These are phyloP conservation scores for Sindora glabra DNA, from an alignment of 306 rosid genomes.

Conservation along the genomic window DNA sequence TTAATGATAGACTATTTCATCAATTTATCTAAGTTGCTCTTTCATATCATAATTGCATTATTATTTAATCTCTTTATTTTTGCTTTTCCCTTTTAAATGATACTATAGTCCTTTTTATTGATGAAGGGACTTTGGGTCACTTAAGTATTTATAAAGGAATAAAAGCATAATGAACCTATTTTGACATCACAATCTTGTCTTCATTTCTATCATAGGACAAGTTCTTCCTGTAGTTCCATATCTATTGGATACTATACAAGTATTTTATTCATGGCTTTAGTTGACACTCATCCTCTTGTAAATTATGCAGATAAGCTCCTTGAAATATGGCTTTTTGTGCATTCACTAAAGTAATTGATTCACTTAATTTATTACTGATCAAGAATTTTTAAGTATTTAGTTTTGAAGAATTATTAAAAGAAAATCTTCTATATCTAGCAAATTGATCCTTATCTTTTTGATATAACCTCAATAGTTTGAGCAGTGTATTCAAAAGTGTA, in stretches of 20 bases:
- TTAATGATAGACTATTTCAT: not conserved
- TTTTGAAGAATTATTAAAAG: not conserved
- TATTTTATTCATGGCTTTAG: slow-evolving; percentile 8
- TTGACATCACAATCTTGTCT: slow-evolving; percentile 1
- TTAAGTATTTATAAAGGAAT: not conserved
- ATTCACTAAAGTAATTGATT: not conserved
- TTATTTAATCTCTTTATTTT: not conserved
- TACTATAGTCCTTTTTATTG: not conserved
- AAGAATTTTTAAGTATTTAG: not conserved
- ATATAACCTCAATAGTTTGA: not conserved
- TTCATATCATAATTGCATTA: not conserved
- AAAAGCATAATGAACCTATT: not conserved
- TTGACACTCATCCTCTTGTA: not conserved
- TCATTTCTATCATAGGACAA: slow-evolving; percentile 56
- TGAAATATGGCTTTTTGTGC: not conserved
- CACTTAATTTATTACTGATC: not conserved
- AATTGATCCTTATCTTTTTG: not conserved
- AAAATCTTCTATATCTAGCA: not conserved
- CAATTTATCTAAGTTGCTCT: not conserved
- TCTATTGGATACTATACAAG: slow-evolving; percentile 77
- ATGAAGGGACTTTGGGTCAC: not conserved
- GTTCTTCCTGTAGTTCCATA: slow-evolving; percentile 86
- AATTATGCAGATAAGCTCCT: not conserved
- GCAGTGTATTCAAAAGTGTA: too few relatives aligned
- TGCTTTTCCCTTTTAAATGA: not conserved